A percentile compares a stretch with the other conserved stretches of the same genome.
phyloP scores from a whole-genome alignment of 2,329 filamentous ascomycete genomes.

The Clonostachys byssicola region DNA sequence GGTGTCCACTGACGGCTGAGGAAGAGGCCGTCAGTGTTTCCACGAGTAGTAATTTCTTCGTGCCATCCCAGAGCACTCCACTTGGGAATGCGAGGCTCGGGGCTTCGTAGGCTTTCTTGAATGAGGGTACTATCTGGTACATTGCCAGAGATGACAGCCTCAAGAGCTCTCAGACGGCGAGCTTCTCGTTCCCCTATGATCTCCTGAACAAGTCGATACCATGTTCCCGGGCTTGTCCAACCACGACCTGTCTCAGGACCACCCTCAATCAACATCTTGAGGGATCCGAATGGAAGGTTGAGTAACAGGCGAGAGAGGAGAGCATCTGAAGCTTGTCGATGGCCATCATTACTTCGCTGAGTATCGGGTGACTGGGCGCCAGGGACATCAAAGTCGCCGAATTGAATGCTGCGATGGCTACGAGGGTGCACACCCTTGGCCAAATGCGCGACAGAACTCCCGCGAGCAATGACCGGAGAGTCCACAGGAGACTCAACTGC shows the following conservation, averaged over 20 bases:
- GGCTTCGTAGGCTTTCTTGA: conserved; percentile 26
- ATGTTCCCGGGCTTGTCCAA: conserved; percentile 39
- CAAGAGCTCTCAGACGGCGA: conserved; percentile 41
- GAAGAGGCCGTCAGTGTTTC: conserved; percentile 20
- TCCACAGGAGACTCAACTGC: conserved; percentile 5
- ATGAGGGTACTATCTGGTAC: conserved; percentile 28
- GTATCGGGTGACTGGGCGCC: too few species aligned
- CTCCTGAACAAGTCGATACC: conserved; percentile 39
- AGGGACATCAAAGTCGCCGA: conserved; percentile 57
- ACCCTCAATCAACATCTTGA: conserved; percentile 64
- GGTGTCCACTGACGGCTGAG: conserved; percentile 31
- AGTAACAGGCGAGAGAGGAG: conserved; percentile 63
- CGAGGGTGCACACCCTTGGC: conserved; percentile 26
- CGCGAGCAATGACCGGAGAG: conserved; percentile 24
- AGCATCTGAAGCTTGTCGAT: conserved; percentile 26
- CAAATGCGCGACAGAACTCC: conserved; percentile 23
- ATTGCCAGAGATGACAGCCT: conserved; percentile 29
- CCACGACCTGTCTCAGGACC: conserved; percentile 40
- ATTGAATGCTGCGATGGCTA: conserved; percentile 72
- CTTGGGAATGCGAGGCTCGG: conserved; percentile 21
- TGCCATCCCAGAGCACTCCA: conserved; percentile 48
- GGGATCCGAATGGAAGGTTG: conserved; percentile 63
- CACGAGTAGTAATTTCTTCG: conserved; percentile 25
- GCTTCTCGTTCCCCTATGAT: conserved; percentile 55
- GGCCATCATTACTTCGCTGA: too few species aligned